Evolutionary conservation across 768 basidiomycete species (phyloP), one percentile per base, ranked within the genome.

Genomic region (Gautieria morchelliformis): DNA sequence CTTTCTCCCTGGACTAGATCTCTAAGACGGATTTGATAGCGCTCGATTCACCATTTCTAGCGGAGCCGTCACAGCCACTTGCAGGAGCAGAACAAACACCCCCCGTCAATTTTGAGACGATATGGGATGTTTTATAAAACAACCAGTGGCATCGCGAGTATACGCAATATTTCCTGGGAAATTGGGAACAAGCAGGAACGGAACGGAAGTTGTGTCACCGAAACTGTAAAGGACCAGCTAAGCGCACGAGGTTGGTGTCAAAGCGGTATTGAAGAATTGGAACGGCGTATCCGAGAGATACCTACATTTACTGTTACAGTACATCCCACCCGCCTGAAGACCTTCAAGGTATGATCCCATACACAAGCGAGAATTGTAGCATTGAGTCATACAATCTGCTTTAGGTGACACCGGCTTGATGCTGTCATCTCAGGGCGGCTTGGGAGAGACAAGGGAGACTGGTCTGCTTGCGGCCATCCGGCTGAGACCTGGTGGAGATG

Each of bases 211-310:
- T n/a, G n/a, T n/a, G n/a, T n/a, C n/a, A n/a, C n/a, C n/a, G n/a
- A n/a, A n/a, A n/a, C n/a, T n/a, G n/a, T n/a, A 42, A 72, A 76
- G 24, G 27, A 44, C 53, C 71, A 70, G 50, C 63, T 60, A 20
- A 68, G 66, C 30, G 54, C 66, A 33, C 78, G 88, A 53, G 89
- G 89, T 14, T 91, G 89, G 89, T 85, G 80, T 63, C 78, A 81
- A 58, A 71, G 66, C 5, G 71, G 80, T 24, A 71, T 82, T 51
- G 82, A 83, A 51, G 70, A 68, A 20, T 77, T 82, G 27, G 72
- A 85, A 45, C 73, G 77, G 52, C 72, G 71, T 42, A 63, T 90
- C 19, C 19, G 19, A n/a, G 22, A 15, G 10, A n/a, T 57, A 20
- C 17, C 46, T 17, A 39, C 20, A 35, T 39, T 5, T 52, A 30